Percentiles rank a stretch among this genome's conserved stretches.
Conservation (phyloP, 345 rosid genomes). For the Bruguiera parviflora region DNA sequence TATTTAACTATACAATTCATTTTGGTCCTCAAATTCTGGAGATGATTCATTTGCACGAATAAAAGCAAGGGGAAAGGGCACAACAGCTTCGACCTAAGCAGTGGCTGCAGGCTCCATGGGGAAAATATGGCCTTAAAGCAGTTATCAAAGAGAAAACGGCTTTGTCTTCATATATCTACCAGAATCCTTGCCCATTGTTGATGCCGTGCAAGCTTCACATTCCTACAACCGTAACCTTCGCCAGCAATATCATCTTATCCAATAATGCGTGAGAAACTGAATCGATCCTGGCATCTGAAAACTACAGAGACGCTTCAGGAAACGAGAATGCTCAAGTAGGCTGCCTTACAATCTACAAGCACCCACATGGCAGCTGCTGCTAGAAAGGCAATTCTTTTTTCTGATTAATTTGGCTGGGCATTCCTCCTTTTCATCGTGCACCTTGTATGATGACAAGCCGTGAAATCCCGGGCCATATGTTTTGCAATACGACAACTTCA, state of each 20-base stretch:
- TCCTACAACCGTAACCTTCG: background rate
- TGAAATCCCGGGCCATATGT: no score
- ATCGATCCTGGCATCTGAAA: background rate
- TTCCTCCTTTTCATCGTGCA: background rate
- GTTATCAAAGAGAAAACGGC: background rate
- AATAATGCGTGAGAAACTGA: background rate
- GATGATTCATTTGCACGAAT: no score
- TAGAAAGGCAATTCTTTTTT: background rate
- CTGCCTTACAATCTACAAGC: background rate
- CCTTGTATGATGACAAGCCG: background rate
- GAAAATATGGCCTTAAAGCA: background rate
- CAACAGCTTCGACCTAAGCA: no score
- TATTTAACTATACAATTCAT: no score
- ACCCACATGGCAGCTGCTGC: background rate
- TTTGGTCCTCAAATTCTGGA: no score
- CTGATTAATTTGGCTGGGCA: background rate
- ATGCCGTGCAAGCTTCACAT: background rate
- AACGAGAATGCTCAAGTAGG: background rate
- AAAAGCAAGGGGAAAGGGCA: no score
- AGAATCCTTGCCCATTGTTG: background rate
- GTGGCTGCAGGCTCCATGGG: no score
- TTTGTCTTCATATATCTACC: background rate
- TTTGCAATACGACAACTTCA: background rate
- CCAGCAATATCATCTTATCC: background rate
- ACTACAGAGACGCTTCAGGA: no score